Evolutionary conservation across 768 basidiomycete species (phyloP), one percentile per base, ranked within the genome.

Genomic region (Mycena albidolilacea): DNA sequence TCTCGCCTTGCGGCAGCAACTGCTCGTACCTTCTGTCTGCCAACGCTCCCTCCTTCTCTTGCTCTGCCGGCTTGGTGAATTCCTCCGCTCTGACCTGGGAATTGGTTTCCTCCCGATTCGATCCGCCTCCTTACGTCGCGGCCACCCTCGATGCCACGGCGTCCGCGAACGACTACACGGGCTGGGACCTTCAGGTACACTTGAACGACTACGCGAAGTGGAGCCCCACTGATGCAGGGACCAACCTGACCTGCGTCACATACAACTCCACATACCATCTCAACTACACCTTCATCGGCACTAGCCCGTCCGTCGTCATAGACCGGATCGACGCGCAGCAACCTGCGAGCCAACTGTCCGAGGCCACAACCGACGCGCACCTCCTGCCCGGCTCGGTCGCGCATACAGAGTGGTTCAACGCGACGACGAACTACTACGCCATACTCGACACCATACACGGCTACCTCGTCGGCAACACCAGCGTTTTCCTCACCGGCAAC

Each of bases 191-290:
- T 21, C 17, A 65, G 64, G 70, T 38, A 5, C 64, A 64, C 9
- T 71, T 35, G 64, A 52, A 44, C 19, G 17, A 71, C 23, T 65
- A 52, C 30, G 15, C 52, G 4, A 2, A 1, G 3, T 39, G 44
- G 41, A 43, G 57, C 1, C 44, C 19, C 66, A 11, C 41, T 19
- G 8, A 10, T 21, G 21, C 43, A 21, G 64, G 38, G 7, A 52
- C 2, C 15, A 59, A 71, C 23, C 5, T 71, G 46, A 71, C 62
- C 9, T 71, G 70, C 48, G 10, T 71, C 64, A 46, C 70, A 5
- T 71, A 71, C 19, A 71, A 71, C 64, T 65, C 70, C n/a, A 71
- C 70, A 21, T 71, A 71, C 57, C 6, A 61, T 30, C 19, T 71
- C 17, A 58, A 71, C 64, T 71, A 66, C 57, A 65, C 70, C 21